Evolutionary conservation across 345 rosid species (phyloP).

Genomic region (Nephelium lappaceum): DNA sequence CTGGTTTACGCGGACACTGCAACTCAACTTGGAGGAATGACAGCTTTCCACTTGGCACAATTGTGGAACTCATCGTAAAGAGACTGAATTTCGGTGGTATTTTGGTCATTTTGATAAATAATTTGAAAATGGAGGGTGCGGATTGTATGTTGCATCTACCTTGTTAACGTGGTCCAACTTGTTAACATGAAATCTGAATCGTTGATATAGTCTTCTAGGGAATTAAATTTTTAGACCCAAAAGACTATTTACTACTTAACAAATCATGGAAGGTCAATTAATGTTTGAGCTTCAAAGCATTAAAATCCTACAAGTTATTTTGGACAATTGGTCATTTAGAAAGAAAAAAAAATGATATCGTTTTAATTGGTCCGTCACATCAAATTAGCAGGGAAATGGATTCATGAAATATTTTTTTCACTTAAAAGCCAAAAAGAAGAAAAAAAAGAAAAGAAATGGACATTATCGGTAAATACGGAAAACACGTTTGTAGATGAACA

Average conservation of each 20-base stretch:
- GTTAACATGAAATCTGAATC: too few relatives aligned
- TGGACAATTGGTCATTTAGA: too few relatives aligned
- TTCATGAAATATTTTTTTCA: too few relatives aligned
- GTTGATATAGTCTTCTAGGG: too few relatives aligned
- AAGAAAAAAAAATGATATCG: too few relatives aligned
- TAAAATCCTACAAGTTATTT: too few relatives aligned
- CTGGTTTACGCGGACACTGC: background rate
- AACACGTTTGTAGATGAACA: too few relatives aligned
- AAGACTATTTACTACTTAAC: background rate
- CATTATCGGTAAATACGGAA: too few relatives aligned
- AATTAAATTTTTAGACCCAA: background rate
- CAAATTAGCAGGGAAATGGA: too few relatives aligned
- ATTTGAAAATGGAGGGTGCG: background rate
- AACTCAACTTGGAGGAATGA: background rate
- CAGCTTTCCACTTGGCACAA: background rate
- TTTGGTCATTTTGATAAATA: background rate
- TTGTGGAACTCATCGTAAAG: background rate
- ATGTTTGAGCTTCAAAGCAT: background rate
- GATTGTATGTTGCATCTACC: background rate
- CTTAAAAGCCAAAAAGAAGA: too few relatives aligned
- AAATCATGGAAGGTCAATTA: background rate
- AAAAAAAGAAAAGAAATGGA: too few relatives aligned
- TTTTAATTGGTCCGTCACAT: too few relatives aligned
- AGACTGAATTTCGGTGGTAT: background rate
- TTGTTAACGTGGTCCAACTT: constrained; percentile 6